Conservation (phyloP, 148 eudicot species). For the Hydrangea macrophylla region DNA sequence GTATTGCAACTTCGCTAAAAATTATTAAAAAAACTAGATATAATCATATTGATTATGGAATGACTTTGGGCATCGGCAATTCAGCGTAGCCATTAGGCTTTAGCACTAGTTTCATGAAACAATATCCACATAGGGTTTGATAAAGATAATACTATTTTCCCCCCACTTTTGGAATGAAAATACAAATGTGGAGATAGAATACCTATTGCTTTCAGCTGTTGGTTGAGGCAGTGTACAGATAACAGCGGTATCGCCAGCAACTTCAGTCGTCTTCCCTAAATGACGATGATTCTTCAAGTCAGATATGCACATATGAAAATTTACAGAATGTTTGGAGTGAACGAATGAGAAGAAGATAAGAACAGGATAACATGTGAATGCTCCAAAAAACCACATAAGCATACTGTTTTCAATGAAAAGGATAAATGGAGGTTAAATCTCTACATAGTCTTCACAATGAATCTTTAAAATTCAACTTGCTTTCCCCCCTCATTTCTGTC, state of each 20-base stretch:
- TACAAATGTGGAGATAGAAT: constrained; percentile 7
- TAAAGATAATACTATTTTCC: background rate
- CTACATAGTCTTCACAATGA: background rate
- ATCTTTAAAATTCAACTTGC: background rate
- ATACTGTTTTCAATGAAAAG: too few species aligned
- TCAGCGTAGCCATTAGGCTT: background rate
- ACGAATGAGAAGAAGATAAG: background rate
- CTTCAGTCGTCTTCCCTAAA: constrained; percentile 53
- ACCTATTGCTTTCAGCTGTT: constrained; percentile 81
- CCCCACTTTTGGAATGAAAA: background rate
- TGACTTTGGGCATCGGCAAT: background rate
- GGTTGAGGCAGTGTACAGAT: constrained; percentile 76
- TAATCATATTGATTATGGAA: background rate
- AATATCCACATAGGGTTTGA: too few species aligned
- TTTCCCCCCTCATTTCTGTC: background rate
- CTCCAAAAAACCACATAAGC: too few species aligned
- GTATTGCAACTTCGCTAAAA: too few species aligned
- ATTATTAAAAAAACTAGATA: background rate
- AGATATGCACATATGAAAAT: background rate
- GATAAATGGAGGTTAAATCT: background rate
- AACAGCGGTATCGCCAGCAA: constrained; percentile 44
- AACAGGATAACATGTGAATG: too few species aligned
- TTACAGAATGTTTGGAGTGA: background rate
- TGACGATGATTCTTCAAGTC: constrained; percentile 9
- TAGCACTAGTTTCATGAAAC: background rate